These are phyloP conservation scores for Phaseolus lunatus DNA, from an alignment of 306 rosid genomes.

Conservation along the genomic window DNA sequence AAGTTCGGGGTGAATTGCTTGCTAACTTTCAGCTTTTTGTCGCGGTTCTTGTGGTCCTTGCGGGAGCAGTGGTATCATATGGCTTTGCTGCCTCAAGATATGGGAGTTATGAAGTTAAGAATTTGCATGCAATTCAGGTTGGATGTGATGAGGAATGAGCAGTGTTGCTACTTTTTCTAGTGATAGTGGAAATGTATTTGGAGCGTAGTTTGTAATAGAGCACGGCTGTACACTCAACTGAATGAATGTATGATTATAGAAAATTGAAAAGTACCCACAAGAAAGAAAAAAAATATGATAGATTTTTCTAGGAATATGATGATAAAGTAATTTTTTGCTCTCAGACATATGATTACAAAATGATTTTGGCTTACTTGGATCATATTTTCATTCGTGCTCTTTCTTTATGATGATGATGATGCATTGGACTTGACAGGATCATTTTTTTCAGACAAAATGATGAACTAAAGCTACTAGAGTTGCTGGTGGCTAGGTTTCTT, in stretches of 20 bases:
- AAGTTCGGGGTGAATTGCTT: constrained; percentile 84
- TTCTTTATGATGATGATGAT: constrained; percentile 8
- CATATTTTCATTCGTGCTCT: not conserved
- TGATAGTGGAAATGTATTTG: constrained; percentile 25
- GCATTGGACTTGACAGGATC: not conserved
- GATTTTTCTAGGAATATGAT: constrained; percentile 31
- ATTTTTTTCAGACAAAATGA: constrained; percentile 2
- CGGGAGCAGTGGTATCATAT: constrained; percentile 65
- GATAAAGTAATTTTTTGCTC: not conserved
- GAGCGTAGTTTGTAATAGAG: constrained; percentile 37
- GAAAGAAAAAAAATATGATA: not conserved
- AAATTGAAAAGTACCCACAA: not conserved
- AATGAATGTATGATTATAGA: constrained; percentile 15
- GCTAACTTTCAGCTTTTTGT: constrained; percentile 91
- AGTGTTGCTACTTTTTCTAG: constrained; percentile 1
- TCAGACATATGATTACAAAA: constrained; percentile 3
- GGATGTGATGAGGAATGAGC: constrained; percentile 54
- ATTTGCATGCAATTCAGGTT: constrained; percentile 48
- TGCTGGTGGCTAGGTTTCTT: too few relatives aligned
- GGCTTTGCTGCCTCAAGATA: constrained; percentile 67
- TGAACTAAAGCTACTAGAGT: too few relatives aligned
- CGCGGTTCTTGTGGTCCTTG: constrained; percentile 63
- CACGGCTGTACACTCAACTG: constrained; percentile 38
- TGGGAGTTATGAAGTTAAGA: constrained; percentile 52
- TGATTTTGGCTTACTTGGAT: constrained; percentile 13